A percentile compares a stretch with the other conserved stretches of the same genome.
phyloP scores from a whole-genome alignment of 2,329 filamentous ascomycete genomes.

The Nemania abortiva region DNA sequence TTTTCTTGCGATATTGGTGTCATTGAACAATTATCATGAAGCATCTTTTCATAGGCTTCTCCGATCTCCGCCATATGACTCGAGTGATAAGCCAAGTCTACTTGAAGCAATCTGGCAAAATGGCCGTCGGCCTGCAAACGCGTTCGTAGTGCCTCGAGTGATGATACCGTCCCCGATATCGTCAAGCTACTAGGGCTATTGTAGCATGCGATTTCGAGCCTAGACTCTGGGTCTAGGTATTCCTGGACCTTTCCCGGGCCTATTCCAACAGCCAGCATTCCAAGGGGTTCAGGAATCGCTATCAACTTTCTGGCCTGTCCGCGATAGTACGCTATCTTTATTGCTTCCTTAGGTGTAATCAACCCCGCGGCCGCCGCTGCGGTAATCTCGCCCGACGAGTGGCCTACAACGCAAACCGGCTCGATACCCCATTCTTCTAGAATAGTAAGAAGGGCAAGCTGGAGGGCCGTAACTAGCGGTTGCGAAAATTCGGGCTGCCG shows the following conservation, averaged over 20 bases:
- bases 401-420: conserved; percentile 35
- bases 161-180: conserved; percentile 38
- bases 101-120: conserved; percentile 44
- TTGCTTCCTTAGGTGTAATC: conserved; percentile 25
- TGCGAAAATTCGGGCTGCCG: conserved; percentile 44
- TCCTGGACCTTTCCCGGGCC: conserved; percentile 13
- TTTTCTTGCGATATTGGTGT: background rate
- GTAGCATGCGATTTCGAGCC: conserved; percentile 43
- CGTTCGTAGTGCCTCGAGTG: conserved; percentile 24
- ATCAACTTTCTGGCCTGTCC: conserved; percentile 8
- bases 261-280: conserved; percentile 45
- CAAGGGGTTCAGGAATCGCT: background rate
- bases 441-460: conserved; percentile 31
- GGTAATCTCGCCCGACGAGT: conserved; percentile 45
- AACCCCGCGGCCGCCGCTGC: conserved; percentile 35
- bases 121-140: conserved; percentile 29
- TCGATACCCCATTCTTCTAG: conserved; percentile 34
- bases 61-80: conserved; percentile 33
- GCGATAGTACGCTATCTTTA: conserved; percentile 39
- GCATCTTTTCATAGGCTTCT: conserved; percentile 29
- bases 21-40: background rate
- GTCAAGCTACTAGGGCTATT: conserved; percentile 49
- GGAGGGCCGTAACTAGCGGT: conserved; percentile 41
- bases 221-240: conserved; percentile 2
- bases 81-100: conserved; percentile 46